Conservation (phyloP, 164 flowering plant genomes). For the Aristolochia contorta region DNA sequence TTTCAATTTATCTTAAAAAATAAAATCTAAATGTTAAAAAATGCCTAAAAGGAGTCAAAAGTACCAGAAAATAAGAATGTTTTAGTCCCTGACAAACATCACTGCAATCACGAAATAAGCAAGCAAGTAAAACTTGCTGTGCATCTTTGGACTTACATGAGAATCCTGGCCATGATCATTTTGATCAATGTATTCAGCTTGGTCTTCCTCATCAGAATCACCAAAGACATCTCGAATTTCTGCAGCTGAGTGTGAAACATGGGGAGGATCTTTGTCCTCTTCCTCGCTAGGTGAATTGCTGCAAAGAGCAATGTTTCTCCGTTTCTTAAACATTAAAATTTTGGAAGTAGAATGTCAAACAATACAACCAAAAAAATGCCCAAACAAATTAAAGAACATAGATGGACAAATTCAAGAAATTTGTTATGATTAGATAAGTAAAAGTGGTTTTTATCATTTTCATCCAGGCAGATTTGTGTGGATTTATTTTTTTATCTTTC, state of each 20-base stretch:
- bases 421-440: no score
- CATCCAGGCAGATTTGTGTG: no score
- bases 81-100: background rate
- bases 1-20: background rate
- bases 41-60: background rate
- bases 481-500: no score
- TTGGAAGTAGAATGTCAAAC: background rate
- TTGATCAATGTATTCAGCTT: slow-evolving; percentile 47
- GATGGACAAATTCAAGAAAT: no score
- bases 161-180: slow-evolving; percentile 52
- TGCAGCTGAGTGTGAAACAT: slow-evolving; percentile 47
- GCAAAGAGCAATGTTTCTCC: slow-evolving; percentile 3
- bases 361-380: background rate
- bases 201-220: slow-evolving; percentile 93
- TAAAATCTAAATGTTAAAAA: background rate
- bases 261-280: slow-evolving; percentile 49
- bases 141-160: slow-evolving; percentile 34
- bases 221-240: slow-evolving; percentile 97
- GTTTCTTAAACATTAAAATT: background rate
- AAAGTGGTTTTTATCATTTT: no score
- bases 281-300: slow-evolving; percentile 48
- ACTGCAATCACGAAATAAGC: background rate
- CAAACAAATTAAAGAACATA: background rate
- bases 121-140: background rate
- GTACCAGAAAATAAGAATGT: background rate